These are phyloP conservation scores for Hortaea sp. DNA, from an alignment of 2,329 filamentous ascomycete genomes.

Conservation along the genomic window DNA sequence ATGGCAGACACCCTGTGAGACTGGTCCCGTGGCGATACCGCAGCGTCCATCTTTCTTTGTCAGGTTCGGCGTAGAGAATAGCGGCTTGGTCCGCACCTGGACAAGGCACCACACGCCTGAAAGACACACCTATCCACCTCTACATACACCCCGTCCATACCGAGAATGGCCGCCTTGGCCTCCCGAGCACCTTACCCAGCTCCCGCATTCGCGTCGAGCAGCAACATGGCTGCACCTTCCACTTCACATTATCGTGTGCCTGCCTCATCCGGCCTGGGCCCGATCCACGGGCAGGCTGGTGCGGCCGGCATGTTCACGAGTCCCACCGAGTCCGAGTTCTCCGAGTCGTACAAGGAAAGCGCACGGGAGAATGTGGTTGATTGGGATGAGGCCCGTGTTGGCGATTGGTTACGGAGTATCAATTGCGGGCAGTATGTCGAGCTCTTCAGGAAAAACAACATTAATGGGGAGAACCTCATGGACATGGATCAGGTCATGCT, in stretches of 20 bases:
- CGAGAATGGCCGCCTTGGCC: constrained; percentile 64
- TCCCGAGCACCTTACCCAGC: constrained; percentile 62
- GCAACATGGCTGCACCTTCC: constrained; percentile 10
- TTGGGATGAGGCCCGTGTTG: constrained; percentile 88
- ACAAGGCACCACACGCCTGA: no score
- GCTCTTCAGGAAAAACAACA: constrained; percentile 81
- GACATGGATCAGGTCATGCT: constrained; percentile 95
- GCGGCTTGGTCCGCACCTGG: not conserved
- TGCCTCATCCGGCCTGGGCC: constrained; percentile 6
- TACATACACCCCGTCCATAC: constrained; percentile 2
- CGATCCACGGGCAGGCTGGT: constrained; percentile 26
- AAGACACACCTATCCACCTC: no score
- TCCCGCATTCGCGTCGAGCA: constrained; percentile 23
- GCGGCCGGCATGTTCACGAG: constrained; percentile 54
- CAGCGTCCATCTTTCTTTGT: not conserved
- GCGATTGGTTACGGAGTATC: constrained; percentile 81
- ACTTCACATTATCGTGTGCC: constrained; percentile 16
- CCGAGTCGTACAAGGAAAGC: constrained; percentile 55
- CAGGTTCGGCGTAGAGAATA: not conserved
- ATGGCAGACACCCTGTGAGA: not conserved
- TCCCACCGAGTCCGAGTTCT: constrained; percentile 88
- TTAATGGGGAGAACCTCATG: constrained; percentile 91
- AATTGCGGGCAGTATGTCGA: constrained; percentile 91
- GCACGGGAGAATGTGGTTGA: constrained; percentile 30
- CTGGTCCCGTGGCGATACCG: not conserved